Conservation (phyloP, 306 rosid genomes). For the Citrullus colocynthis region DNA sequence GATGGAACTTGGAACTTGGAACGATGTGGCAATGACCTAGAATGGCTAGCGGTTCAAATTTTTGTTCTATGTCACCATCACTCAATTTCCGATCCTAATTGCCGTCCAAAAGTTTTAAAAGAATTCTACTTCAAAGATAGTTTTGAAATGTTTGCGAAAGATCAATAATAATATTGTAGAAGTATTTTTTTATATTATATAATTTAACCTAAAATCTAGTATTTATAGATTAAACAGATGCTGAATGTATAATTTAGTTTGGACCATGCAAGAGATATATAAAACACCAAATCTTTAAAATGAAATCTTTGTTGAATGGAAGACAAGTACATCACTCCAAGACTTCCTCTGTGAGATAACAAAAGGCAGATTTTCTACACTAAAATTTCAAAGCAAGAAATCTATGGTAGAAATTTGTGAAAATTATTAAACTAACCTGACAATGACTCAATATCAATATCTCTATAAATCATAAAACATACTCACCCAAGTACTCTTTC, state of each 20-base stretch:
- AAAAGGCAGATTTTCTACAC: conserved; percentile 5
- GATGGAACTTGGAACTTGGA: too few relatives aligned
- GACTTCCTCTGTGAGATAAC: background rate
- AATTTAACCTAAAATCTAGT: background rate
- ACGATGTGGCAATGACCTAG: too few relatives aligned
- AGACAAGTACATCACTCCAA: background rate
- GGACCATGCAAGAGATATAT: background rate
- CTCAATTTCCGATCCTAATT: too few relatives aligned
- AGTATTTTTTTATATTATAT: too few relatives aligned
- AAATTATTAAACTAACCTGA: background rate
- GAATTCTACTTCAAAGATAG: too few relatives aligned
- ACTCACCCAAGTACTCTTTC: background rate
- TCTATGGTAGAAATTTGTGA: background rate
- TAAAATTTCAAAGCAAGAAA: conserved; percentile 3
- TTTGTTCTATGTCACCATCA: too few relatives aligned
- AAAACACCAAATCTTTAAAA: background rate
- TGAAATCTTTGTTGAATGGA: background rate
- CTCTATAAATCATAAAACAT: background rate
- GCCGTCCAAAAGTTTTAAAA: too few relatives aligned
- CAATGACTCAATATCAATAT: background rate
- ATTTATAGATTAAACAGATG: background rate
- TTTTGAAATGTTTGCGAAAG: too few relatives aligned
- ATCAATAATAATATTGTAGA: too few relatives aligned
- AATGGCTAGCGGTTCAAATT: too few relatives aligned
- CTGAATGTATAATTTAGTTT: background rate